These are phyloP conservation scores for Talaromyces wortmannii DNA, from an alignment of 495 filamentous ascomycete genomes.

Conservation along the genomic window DNA sequence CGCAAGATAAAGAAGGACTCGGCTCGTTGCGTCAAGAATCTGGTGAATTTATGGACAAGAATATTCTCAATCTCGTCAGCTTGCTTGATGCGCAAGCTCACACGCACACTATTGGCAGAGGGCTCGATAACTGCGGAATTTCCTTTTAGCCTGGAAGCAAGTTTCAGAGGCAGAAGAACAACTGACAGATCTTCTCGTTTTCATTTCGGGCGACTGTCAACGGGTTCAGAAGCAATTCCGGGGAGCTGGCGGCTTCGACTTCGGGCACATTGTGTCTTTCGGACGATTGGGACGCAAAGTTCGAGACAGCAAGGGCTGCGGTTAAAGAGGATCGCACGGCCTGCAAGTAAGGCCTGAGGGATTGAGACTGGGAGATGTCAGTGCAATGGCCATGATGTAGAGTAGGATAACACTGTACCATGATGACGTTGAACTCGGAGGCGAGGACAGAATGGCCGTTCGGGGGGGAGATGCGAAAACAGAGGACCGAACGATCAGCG, in stretches of 20 bases:
- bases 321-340: constrained; percentile 91
- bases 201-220: constrained; percentile 85
- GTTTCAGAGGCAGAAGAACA: background rate
- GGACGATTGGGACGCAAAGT: constrained; percentile 94
- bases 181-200: constrained; percentile 67
- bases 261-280: constrained; percentile 98
- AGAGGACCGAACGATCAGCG: background rate
- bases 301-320: constrained; percentile 87
- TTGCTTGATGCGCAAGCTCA: constrained; percentile 98
- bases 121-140: constrained; percentile 65
- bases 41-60: constrained; percentile 93
- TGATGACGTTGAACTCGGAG: background rate
- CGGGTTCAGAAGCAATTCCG: constrained; percentile 92
- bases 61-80: constrained; percentile 98
- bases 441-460: background rate
- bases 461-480: background rate
- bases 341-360: constrained; percentile 93
- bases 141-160: background rate
- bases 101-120: constrained; percentile 87
- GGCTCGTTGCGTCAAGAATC: constrained; percentile 91
- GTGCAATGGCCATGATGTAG: background rate
- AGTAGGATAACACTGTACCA: background rate
- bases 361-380: constrained; percentile 69
- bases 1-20: constrained; percentile 97
- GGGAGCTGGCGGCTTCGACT: constrained; percentile 85